Conservation (phyloP, 2,329 filamentous ascomycete genomes). For the Magnaporthiopsis incrustans region DNA sequence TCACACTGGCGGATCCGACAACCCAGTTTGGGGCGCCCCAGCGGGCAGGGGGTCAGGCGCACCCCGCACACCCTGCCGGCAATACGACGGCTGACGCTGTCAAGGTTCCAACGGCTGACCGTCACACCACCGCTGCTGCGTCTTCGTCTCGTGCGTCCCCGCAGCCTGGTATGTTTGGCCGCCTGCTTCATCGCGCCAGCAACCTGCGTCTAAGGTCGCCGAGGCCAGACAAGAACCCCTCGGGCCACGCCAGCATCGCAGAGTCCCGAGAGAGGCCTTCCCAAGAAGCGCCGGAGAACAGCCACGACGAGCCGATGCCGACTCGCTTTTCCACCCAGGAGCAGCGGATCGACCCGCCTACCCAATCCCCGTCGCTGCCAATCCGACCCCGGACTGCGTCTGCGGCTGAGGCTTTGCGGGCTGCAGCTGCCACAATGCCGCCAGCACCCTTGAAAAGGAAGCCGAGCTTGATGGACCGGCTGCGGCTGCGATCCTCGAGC, state of each 20-base stretch:
- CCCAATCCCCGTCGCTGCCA: background rate
- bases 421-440: background rate
- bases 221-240: background rate
- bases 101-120: background rate
- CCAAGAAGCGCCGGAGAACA: background rate
- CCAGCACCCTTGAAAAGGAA: constrained; percentile 1
- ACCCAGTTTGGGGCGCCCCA: background rate
- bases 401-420: background rate
- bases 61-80: background rate
- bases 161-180: constrained; percentile 2
- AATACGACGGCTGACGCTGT: background rate
- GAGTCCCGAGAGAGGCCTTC: background rate
- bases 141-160: background rate
- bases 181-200: constrained; percentile 2
- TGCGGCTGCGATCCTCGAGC: background rate
- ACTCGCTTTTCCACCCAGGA: background rate
- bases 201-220: background rate
- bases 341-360: background rate
- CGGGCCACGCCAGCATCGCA: background rate
- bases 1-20: background rate
- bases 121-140: background rate
- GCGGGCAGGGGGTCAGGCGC: background rate
- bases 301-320: background rate
- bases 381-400: background rate
- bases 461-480: constrained; percentile 4